Evolutionary conservation across 345 rosid species (phyloP).

Genomic region (Pistacia atlantica): DNA sequence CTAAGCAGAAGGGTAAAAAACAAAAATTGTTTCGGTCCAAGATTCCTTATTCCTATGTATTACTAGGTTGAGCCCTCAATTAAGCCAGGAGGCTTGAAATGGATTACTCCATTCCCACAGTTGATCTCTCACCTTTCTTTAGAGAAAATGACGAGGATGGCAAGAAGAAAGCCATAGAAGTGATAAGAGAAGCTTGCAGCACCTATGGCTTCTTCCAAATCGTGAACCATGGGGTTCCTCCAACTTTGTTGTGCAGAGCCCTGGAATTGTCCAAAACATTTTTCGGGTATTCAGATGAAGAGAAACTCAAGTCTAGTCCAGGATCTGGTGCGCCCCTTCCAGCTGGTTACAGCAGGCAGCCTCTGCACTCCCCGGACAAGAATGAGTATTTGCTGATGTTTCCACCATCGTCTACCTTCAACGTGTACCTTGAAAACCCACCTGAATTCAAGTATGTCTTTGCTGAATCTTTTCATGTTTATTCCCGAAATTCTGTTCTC

Average conservation of each 20-base stretch:
- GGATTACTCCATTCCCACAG: constrained; percentile 32
- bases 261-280: constrained; percentile 43
- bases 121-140: constrained; percentile 51
- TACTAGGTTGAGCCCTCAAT: not conserved
- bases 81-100: not conserved
- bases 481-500: not conserved
- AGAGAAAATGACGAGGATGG: constrained; percentile 32
- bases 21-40: too few species aligned
- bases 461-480: not conserved
- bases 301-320: constrained; percentile 36
- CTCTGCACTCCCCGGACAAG: constrained; percentile 40
- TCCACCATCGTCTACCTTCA: constrained; percentile 46
- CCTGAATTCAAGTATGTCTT: constrained; percentile 38
- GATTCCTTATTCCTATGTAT: too few species aligned
- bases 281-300: constrained; percentile 38
- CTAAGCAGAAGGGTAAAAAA: too few species aligned
- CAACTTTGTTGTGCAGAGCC: constrained; percentile 33
- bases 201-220: constrained; percentile 57
- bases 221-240: constrained; percentile 49
- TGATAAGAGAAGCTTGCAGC: constrained; percentile 40
- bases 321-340: constrained; percentile 39
- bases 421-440: constrained; percentile 47
- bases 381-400: constrained; percentile 45
- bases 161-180: constrained; percentile 37
- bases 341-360: constrained; percentile 46